phyloP scores from a whole-genome alignment of 306 rosid genomes.

The Castanea mollissima region DNA sequence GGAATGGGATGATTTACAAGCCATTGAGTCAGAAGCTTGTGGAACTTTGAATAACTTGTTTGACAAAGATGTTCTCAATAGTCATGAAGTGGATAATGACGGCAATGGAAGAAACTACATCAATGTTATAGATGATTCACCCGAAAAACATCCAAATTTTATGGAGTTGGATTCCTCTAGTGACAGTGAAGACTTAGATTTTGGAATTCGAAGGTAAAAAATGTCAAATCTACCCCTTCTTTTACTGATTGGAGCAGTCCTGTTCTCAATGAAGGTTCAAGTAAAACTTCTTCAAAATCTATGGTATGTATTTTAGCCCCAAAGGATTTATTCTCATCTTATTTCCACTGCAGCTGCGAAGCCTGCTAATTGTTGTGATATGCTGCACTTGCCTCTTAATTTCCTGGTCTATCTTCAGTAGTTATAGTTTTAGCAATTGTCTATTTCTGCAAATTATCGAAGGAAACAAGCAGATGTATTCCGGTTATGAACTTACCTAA shows the following conservation, averaged over 20 bases:
- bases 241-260: slow-evolving; percentile 14
- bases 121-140: slow-evolving; percentile 45
- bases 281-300: slow-evolving; percentile 33
- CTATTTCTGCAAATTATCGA: background rate
- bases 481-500: background rate
- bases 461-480: background rate
- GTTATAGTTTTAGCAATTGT: background rate
- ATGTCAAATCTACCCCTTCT: slow-evolving; percentile 18
- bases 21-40: slow-evolving; percentile 75
- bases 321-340: slow-evolving; percentile 6
- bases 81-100: slow-evolving; percentile 3
- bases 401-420: background rate
- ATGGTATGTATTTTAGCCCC: slow-evolving; percentile 34
- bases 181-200: slow-evolving; percentile 53
- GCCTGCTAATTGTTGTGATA: background rate
- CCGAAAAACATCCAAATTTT: slow-evolving; percentile 35
- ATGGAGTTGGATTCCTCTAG: slow-evolving; percentile 68
- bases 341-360: background rate
- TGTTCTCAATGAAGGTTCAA: slow-evolving; percentile 13
- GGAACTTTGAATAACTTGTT: slow-evolving; percentile 50
- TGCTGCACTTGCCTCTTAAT: background rate
- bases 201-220: slow-evolving; percentile 24
- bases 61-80: slow-evolving; percentile 24
- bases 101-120: slow-evolving; percentile 20
- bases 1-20: slow-evolving; percentile 90